These are phyloP conservation scores for Fremontodendron californicum DNA, from an alignment of 345 rosid species.

Conservation along the genomic window DNA sequence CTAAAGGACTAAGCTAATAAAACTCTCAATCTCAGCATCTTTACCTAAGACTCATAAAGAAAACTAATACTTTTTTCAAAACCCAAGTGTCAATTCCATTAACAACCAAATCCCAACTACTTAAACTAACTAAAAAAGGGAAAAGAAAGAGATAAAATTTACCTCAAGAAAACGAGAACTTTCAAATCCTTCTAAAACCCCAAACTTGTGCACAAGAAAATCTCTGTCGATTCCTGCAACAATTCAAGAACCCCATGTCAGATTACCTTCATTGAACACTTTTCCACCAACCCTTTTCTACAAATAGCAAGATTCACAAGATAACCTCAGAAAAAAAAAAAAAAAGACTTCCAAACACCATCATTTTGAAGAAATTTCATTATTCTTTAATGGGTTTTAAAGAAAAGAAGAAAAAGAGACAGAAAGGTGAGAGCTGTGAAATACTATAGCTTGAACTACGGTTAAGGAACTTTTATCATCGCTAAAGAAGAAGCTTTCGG, in stretches of 20 bases:
- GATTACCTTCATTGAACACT: constrained; percentile 5
- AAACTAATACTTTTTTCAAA: not conserved
- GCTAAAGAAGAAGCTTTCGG: not conserved
- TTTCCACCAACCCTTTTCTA: constrained; percentile 8
- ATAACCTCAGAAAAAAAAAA: not conserved
- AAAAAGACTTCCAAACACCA: constrained; percentile 12
- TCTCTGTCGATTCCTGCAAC: constrained; percentile 11
- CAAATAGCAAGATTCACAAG: constrained; percentile 17
- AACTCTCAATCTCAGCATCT: constrained; percentile 1
- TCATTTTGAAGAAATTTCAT: not conserved
- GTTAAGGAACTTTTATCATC: constrained; percentile 4
- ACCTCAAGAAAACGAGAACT: not conserved
- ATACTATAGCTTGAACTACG: not conserved
- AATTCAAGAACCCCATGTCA: constrained; percentile 19
- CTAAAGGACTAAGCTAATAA: not conserved
- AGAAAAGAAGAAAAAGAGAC: not conserved
- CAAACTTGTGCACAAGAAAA: not conserved
- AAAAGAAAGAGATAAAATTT: constrained; percentile 2
- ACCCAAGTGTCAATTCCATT: not conserved
- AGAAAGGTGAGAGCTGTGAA: not conserved
- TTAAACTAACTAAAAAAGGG: constrained; percentile 4
- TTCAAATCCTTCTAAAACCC: constrained; percentile 6
- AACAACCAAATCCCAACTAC: constrained; percentile 8
- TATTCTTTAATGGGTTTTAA: constrained; percentile 19
- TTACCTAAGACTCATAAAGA: not conserved